A percentile compares a stretch with the other conserved stretches of the same genome.
phyloP scores from a whole-genome alignment of 495 filamentous ascomycete species.

The Penicillium paradoxum region DNA sequence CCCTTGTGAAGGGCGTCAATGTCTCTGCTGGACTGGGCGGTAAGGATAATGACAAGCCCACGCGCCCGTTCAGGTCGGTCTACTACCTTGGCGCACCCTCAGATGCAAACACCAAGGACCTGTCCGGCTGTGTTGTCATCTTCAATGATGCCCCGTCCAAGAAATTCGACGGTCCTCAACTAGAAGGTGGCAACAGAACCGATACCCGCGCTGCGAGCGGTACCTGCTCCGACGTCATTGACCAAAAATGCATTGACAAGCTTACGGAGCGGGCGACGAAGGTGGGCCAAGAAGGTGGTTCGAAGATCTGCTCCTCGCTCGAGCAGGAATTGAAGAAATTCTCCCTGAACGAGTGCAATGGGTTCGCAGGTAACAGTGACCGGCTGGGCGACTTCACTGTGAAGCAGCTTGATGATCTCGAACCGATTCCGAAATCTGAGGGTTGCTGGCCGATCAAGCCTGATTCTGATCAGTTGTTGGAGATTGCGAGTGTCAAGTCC shows the following conservation, averaged over 20 bases:
- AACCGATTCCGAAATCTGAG: background rate
- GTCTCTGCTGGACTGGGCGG: background rate
- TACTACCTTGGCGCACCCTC: background rate
- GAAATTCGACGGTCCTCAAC: background rate
- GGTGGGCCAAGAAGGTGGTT: background rate
- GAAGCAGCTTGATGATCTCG: background rate
- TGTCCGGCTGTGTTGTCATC: background rate
- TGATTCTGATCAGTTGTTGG: background rate
- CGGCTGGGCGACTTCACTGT: background rate
- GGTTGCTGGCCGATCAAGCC: background rate
- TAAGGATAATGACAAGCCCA: background rate
- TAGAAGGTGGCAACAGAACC: background rate
- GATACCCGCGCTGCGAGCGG: constrained; percentile 6
- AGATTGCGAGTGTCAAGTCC: background rate
- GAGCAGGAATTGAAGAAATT: background rate
- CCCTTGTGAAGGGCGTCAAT: constrained; percentile 18
- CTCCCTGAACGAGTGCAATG: background rate
- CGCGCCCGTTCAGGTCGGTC: background rate
- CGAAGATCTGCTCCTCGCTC: background rate
- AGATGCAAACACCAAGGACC: background rate
- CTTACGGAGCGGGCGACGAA: background rate
- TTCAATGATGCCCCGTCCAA: background rate
- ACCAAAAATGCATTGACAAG: background rate
- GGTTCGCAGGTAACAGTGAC: background rate
- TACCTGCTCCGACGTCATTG: constrained; percentile 16